Evolutionary conservation across 2,329 filamentous ascomycete species (phyloP).

Genomic region (Colletotrichum cordylinicola): DNA sequence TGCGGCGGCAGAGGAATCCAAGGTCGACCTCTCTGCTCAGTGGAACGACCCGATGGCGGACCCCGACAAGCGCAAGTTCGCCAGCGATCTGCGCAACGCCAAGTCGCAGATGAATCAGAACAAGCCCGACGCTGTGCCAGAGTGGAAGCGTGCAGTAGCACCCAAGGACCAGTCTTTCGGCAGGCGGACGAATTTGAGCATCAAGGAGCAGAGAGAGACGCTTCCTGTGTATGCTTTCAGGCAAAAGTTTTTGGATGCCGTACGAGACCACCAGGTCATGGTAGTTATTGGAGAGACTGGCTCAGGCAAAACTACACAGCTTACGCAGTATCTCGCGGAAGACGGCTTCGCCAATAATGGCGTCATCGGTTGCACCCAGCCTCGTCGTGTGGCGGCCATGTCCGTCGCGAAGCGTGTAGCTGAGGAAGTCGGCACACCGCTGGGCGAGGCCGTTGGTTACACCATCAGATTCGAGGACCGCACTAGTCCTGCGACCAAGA

Average conservation of each 20-base stretch:
- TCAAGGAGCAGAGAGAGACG: constrained; percentile 91
- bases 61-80: constrained; percentile 86
- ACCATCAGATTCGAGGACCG: constrained; percentile 97
- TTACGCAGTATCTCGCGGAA: constrained; percentile 95
- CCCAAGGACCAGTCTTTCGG: constrained; percentile 82
- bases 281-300: constrained; percentile 98
- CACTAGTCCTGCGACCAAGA: constrained; percentile 84
- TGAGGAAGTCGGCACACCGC: constrained; percentile 89
- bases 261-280: constrained; percentile 85
- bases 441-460: constrained; percentile 94
- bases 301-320: constrained; percentile 94
- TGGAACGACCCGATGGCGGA: constrained; percentile 98
- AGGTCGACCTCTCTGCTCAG: constrained; percentile 85
- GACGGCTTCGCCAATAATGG: constrained; percentile 86
- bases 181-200: constrained; percentile 87
- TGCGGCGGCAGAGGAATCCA: constrained; percentile 74
- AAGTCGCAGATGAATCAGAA: constrained; percentile 55
- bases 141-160: constrained; percentile 89
- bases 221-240: constrained; percentile 91
- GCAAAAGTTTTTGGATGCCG: constrained; percentile 84
- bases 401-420: constrained; percentile 96
- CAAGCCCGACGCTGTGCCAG: constrained; percentile 75
- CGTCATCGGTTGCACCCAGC: constrained; percentile 95
- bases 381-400: constrained; percentile 95
- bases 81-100: constrained; percentile 79